phyloP scores from a whole-genome alignment of 768 basidiomycete species.

The Leucocoprinus leucothites region DNA sequence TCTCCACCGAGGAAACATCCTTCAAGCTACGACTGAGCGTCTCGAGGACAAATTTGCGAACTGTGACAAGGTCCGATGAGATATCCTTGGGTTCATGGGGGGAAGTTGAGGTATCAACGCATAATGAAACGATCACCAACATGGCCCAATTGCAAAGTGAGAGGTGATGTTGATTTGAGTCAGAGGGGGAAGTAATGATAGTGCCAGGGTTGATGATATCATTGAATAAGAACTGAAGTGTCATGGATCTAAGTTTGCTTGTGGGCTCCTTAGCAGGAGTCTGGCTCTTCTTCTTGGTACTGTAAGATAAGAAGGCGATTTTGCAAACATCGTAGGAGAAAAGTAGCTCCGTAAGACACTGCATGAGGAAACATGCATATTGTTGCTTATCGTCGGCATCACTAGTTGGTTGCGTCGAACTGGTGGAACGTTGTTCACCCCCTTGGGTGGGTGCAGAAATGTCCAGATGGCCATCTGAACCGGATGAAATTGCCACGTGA shows the following conservation, averaged over 20 bases:
- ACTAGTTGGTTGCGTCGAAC: not conserved
- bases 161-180: slow-evolving; percentile 52
- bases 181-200: slow-evolving; percentile 58
- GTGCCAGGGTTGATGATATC: slow-evolving; percentile 80
- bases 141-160: slow-evolving; percentile 82
- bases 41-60: slow-evolving; percentile 92
- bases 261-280: slow-evolving; percentile 60
- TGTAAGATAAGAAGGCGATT: slow-evolving; percentile 77
- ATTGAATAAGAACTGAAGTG: slow-evolving; percentile 77
- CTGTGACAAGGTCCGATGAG: slow-evolving; percentile 73
- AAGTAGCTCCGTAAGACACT: slow-evolving; percentile 85
- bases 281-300: slow-evolving; percentile 60
- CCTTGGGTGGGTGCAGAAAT: no score
- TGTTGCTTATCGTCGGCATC: slow-evolving; percentile 33
- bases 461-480: no score
- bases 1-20: slow-evolving; percentile 60
- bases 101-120: slow-evolving; percentile 69
- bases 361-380: slow-evolving; percentile 84
- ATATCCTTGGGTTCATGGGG: slow-evolving; percentile 72
- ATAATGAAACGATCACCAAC: slow-evolving; percentile 90
- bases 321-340: slow-evolving; percentile 95
- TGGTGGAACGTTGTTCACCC: no score
- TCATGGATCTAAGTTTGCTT: slow-evolving; percentile 59
- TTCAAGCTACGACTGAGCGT: slow-evolving; percentile 84
- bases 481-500: not conserved